Base-by-base conservation (phyloP, 805 yeast genomes). In the Wickerhamomyces subpelliculosus region DNA sequence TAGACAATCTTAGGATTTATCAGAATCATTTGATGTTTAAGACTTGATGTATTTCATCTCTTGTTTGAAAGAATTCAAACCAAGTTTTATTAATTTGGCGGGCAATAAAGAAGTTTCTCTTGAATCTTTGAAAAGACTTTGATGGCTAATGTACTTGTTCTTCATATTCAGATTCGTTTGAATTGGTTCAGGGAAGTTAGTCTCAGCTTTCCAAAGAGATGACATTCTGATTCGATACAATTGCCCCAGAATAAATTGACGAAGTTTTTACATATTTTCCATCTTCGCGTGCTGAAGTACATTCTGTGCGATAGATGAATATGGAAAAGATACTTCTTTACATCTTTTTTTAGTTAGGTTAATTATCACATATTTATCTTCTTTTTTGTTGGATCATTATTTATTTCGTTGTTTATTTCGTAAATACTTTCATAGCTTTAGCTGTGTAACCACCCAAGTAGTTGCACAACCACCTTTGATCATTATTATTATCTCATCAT, bases 221-320 rank as follows among this genome's bases (percentile, higher is more conserved):
- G 55, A 43, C 42, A 47, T 33, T 32, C 32, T 43, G 56, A 54
- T 54, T 64, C 71, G 80, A 76, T 75, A 78, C 83, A 58, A 59
- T 63, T 63, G 74, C 71, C 84, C 84, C 63, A 83, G 63, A 78
- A 51, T 54, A 68, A n/a, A 74, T 54, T 28, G 39, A 53, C 72
- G 87, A 70, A 62, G 65, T 56, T 67, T 70, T 68, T 76, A 82
- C 90, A 81, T 81, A 82, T 82, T 82, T 75, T 78, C 85, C 88
- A 77, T 78, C 76, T 74, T 78, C 61, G 57, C 54, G 53, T 51
- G 45, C 38, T 39, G 6, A 9, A 27, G 19, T 16, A 27, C 29
- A 16, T 41, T 41, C 13, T 36, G 50, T 43, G 49, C 67, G 69
- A 67, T 62, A 73, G 81, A 77, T 80, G 87, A 75, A 73, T 76